Base-by-base conservation (phyloP, 441 rosid genomes). In the Arabidopsis hybrid region DNA sequence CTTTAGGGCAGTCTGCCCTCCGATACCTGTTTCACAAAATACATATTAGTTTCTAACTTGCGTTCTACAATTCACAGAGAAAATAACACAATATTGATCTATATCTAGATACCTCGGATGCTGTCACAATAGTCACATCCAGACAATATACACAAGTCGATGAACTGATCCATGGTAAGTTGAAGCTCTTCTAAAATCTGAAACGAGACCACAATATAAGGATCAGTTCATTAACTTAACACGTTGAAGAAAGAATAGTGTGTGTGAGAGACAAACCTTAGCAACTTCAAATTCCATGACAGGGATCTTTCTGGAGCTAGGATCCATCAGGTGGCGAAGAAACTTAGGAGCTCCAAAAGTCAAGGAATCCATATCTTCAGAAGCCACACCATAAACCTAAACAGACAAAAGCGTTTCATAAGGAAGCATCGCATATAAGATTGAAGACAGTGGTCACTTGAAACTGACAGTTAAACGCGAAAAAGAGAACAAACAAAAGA, bases 301-400 rank as follows among this genome's bases (percentile, higher is more conserved):
- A 5, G 98, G 98, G 58, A 88, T 60, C 82, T 95, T 95, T 88
- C 93, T 89, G 34, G 98, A 93, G 82, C 97, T 95, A 63, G 99
- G 97, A 82, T 90, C 99, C 99, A 95, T 95, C 83, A 95, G 81
- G 83, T 93, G 99, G 72, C 97, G 96, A 74, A 95, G 95, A 85
- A 95, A 95, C 47, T 81, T 93, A 46, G 97, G 83, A 82, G 98
- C 92, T 66, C 97, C 97, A 83, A 93, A 95, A 57, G 98, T 95
- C 61, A 95, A 85, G 72, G 98, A 95, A 69, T 95, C 99, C 99
- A 95, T 95, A 79, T 95, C 99, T 85, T 95, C 99, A 69, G 98
- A 95, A 77, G 99, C 99, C 72, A 95, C 98, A 26, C 89, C 99
- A 79, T 93, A 95, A 77, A 91, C 97, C 99, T 95, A 79, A 77